phyloP scores from a whole-genome alignment of 345 rosid genomes.

The Corchorus olitorius region DNA sequence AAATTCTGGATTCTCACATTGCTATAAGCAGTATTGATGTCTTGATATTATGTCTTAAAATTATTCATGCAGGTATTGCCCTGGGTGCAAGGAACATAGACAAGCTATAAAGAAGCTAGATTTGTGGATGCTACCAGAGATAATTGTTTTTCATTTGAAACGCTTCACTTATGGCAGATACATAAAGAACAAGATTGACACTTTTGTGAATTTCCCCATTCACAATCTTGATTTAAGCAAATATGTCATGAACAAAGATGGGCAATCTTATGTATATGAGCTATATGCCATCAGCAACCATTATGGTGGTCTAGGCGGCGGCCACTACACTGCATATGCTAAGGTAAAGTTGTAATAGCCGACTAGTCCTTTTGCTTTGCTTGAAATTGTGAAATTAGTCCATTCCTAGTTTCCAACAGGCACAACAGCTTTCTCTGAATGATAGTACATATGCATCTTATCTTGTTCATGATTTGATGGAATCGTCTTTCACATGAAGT shows the following conservation, averaged over 20 bases:
- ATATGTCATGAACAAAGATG: slow-evolving; percentile 63
- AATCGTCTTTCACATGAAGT: neutral
- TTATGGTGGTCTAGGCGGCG: slow-evolving; percentile 91
- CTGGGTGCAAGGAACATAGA: slow-evolving; percentile 83
- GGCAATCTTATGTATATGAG: slow-evolving; percentile 62
- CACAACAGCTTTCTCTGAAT: neutral
- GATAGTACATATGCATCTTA: neutral
- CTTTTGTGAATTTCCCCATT: slow-evolving; percentile 81
- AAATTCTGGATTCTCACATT: neutral
- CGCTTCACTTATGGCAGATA: slow-evolving; percentile 86
- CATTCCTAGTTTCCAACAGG: too few species aligned
- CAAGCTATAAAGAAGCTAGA: slow-evolving; percentile 93
- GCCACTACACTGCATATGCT: slow-evolving; percentile 92
- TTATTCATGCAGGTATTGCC: slow-evolving; percentile 73
- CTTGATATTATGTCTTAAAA: neutral
- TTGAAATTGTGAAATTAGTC: neutral
- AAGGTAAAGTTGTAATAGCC: slow-evolving; percentile 51
- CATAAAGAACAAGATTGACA: slow-evolving; percentile 77
- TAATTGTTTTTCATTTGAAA: slow-evolving; percentile 87
- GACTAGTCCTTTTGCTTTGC: neutral
- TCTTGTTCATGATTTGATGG: neutral
- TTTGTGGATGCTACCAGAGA: slow-evolving; percentile 89
- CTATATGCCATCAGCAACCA: slow-evolving; percentile 93
- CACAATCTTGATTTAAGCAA: slow-evolving; percentile 81
- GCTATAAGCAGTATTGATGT: slow-evolving; percentile 10